A percentile compares a stretch with the other conserved stretches of the same genome.
phyloP scores from a whole-genome alignment of 176 grass and related monocot genomes.

The Zea mays region Zm-B73-REFERENCE-NAM-5.0 NC_050101.1:135059001-135059500 shows the following conservation, averaged over 20 bases:
- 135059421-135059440: background rate
- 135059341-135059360: constrained; percentile 58
- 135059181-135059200: constrained; percentile 71
- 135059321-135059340: constrained; percentile 49
- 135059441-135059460: background rate
- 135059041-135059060: constrained; percentile 60
- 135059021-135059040: constrained; percentile 54
- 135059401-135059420: constrained; percentile 48
- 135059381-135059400: constrained; percentile 54
- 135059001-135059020: background rate
- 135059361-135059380: constrained; percentile 41
- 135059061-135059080: constrained; percentile 72
- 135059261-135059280: constrained; percentile 52
- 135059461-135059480: background rate
- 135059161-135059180: constrained; percentile 41
- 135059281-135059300: constrained; percentile 39
- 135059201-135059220: constrained; percentile 55
- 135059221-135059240: constrained; percentile 66
- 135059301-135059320: background rate
- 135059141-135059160: too few relatives aligned
- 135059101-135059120: constrained; percentile 65
- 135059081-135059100: constrained; percentile 79
- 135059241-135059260: constrained; percentile 70
- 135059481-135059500: background rate
- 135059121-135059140: background rate